A percentile compares a stretch with the other conserved stretches of the same genome.
Evolutionary conservation across 1,139 yeast species (phyloP).

Genomic region (Kodamaea suecica): DNA sequence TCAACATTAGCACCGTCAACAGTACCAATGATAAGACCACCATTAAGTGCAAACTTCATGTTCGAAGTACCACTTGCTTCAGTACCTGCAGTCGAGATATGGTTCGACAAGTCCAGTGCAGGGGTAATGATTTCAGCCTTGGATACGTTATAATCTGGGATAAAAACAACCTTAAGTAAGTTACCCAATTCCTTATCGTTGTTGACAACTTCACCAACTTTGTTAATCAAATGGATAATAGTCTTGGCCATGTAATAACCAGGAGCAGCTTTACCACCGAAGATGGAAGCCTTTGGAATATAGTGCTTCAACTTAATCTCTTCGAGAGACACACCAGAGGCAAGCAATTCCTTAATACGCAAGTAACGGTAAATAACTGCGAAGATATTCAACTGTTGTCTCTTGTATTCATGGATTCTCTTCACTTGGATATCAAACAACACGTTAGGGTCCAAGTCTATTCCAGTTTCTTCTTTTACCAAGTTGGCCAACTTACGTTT

Average conservation of each 20-base stretch:
- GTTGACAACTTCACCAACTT: slow-evolving; percentile 79
- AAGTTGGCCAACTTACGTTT: slow-evolving; percentile 68
- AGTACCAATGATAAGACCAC: slow-evolving; percentile 92
- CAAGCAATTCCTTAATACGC: slow-evolving; percentile 64
- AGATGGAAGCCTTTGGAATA: slow-evolving; percentile 73
- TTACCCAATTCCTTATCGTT: slow-evolving; percentile 72
- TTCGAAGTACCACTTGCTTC: slow-evolving; percentile 96
- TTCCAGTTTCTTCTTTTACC: slow-evolving; percentile 63
- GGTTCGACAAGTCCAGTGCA: slow-evolving; percentile 88
- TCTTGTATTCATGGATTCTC: slow-evolving; percentile 92
- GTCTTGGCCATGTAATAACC: slow-evolving; percentile 95
- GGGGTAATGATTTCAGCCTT: slow-evolving; percentile 91
- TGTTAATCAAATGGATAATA: slow-evolving; percentile 79
- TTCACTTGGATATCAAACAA: slow-evolving; percentile 91
- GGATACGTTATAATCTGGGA: slow-evolving; percentile 91
- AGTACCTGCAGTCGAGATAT: slow-evolving; percentile 97
- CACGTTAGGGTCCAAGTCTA: slow-evolving; percentile 69
- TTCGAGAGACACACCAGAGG: slow-evolving; percentile 41
- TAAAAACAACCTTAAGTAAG: slow-evolving; percentile 77
- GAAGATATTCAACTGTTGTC: slow-evolving; percentile 90
- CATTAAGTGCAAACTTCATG: slow-evolving; percentile 93
- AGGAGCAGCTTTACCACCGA: slow-evolving; percentile 97
- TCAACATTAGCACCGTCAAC: slow-evolving; percentile 98
- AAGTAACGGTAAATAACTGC: slow-evolving; percentile 85
- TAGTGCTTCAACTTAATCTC: slow-evolving; percentile 61